Percentiles rank a stretch among this genome's conserved stretches.
These are phyloP conservation scores for Cephalotrichum gorgonifer DNA, from an alignment of 2,329 filamentous ascomycete species.

Conservation along the genomic window DNA sequence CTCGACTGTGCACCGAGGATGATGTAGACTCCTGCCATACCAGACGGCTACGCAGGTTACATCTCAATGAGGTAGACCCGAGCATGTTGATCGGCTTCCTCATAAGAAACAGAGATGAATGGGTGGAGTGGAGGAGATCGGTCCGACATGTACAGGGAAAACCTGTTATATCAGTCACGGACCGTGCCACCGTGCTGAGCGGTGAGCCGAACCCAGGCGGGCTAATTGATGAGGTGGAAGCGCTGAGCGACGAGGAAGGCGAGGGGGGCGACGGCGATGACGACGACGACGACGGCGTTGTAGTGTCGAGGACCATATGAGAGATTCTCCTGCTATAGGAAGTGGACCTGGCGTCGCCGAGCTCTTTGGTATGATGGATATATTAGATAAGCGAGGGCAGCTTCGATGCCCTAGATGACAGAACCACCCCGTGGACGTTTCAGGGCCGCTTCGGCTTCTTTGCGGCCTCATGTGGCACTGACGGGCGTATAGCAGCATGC, in stretches of 20 bases:
- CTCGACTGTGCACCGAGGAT: conserved; percentile 51
- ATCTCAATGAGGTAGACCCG: conserved; percentile 89
- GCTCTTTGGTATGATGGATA: not conserved
- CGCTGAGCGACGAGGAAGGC: conserved; percentile 61
- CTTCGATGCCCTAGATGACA: not conserved
- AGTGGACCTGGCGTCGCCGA: not conserved
- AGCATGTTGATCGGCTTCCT: conserved; percentile 96
- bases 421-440: not conserved
- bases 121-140: conserved; percentile 69
- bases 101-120: conserved; percentile 73
- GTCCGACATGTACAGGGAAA: conserved; percentile 71
- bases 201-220: not conserved
- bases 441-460: not conserved
- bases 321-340: not conserved
- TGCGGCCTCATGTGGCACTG: not conserved
- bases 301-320: not conserved
- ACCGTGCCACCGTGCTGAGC: conserved; percentile 55
- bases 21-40: conserved; percentile 84
- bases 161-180: conserved; percentile 74
- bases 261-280: conserved; percentile 2
- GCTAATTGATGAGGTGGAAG: conserved; percentile 79
- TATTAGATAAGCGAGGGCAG: not conserved
- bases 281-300: not conserved
- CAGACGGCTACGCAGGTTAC: conserved; percentile 67
- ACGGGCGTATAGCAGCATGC: conserved; percentile 43